These are phyloP conservation scores for Ensete ventricosum DNA, from an alignment of 176 grass and related monocot species.

Conservation along the genomic window DNA sequence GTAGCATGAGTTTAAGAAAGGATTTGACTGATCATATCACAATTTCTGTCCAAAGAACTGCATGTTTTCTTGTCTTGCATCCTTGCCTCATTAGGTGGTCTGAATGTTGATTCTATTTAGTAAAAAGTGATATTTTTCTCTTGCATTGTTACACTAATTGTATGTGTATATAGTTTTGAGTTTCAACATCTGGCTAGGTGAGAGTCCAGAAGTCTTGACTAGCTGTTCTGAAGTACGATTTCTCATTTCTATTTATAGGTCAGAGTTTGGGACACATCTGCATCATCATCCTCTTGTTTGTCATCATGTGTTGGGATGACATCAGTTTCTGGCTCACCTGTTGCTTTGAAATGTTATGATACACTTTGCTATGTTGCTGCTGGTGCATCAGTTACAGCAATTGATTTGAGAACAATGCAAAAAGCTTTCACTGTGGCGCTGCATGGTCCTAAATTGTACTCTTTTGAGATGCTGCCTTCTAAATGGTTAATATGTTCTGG, in stretches of 20 bases:
- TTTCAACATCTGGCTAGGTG: too few relatives aligned
- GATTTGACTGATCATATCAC: too few relatives aligned
- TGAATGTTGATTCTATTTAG: too few relatives aligned
- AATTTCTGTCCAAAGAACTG: neutral
- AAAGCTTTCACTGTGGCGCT: conserved; percentile 54
- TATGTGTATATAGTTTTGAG: too few relatives aligned
- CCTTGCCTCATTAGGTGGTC: too few relatives aligned
- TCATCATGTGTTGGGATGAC: conserved; percentile 66
- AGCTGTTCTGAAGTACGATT: neutral
- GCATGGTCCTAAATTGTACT: conserved; percentile 42
- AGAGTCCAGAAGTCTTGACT: neutral
- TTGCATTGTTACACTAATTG: too few relatives aligned
- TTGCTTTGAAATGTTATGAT: conserved; percentile 57
- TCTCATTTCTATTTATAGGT: conserved; percentile 36
- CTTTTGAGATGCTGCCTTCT: conserved; percentile 69
- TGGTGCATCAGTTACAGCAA: conserved; percentile 41
- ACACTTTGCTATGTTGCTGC: conserved; percentile 65
- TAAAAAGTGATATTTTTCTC: too few relatives aligned
- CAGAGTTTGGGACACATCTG: conserved; percentile 73
- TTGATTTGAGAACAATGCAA: conserved; percentile 80
- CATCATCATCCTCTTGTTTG: conserved; percentile 40
- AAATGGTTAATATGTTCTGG: conserved; percentile 79
- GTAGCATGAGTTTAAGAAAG: too few relatives aligned
- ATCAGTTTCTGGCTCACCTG: conserved; percentile 35
- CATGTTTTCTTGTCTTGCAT: neutral